These are phyloP conservation scores for Pleurotus djamor DNA, from an alignment of 768 basidiomycete species.

Conservation along the genomic window DNA sequence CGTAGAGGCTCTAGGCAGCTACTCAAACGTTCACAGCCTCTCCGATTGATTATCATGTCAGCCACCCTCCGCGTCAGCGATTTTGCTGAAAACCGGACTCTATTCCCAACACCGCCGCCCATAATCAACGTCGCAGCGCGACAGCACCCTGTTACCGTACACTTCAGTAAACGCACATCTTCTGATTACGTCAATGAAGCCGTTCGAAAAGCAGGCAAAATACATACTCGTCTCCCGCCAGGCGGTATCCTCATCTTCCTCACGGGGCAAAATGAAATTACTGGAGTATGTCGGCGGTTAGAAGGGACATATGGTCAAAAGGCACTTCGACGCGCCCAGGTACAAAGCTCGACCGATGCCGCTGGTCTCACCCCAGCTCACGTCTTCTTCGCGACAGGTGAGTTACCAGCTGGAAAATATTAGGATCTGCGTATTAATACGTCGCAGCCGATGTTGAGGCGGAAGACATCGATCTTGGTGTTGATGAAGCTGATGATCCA, in stretches of 20 bases:
- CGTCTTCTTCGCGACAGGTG: background rate
- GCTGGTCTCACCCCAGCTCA: constrained; percentile 7
- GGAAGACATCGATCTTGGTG: constrained; percentile 4
- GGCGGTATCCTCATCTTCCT: constrained; percentile 94
- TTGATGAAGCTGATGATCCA: constrained; percentile 33
- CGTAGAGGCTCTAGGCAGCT: constrained; percentile 2
- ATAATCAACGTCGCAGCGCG: constrained; percentile 87
- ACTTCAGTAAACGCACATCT: constrained; percentile 85
- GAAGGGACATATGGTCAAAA: constrained; percentile 74
- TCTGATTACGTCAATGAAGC: constrained; percentile 91
- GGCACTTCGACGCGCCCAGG: constrained; percentile 53
- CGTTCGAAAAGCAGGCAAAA: constrained; percentile 86
- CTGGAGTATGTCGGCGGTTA: constrained; percentile 76
- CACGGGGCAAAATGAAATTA: constrained; percentile 96
- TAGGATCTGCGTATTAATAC: constrained; percentile 18
- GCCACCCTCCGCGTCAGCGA: constrained; percentile 94
- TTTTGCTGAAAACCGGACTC: constrained; percentile 80
- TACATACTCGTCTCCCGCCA: constrained; percentile 87
- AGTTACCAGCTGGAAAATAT: background rate
- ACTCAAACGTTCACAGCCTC: constrained; percentile 47
- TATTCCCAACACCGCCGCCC: constrained; percentile 87
- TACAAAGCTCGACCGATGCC: constrained; percentile 19
- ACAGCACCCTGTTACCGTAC: constrained; percentile 93
- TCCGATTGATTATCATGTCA: constrained; percentile 97
- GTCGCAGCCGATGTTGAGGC: constrained; percentile 63